Evolutionary conservation across 164 flowering plant genomes (phyloP).

Genomic region (Chloranthus sessilifolius): DNA sequence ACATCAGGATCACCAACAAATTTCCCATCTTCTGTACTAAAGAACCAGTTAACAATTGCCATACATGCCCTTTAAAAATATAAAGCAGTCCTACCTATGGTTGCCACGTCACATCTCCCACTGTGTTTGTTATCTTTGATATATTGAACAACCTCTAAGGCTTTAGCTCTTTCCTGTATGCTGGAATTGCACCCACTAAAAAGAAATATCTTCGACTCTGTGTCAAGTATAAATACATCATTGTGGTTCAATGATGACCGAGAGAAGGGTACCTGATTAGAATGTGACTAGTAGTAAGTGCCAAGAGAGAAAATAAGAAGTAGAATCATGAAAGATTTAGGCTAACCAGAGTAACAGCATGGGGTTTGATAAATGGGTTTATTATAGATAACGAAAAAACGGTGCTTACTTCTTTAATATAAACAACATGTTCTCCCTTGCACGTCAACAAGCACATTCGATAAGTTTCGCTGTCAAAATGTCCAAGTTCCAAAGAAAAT

Average conservation of each 20-base stretch:
- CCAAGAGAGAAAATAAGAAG: no score
- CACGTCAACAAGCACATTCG: constrained; percentile 42
- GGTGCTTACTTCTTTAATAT: constrained; percentile 62
- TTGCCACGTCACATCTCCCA: constrained; percentile 52
- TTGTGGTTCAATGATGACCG: constrained; percentile 64
- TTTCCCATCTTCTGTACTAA: constrained; percentile 64
- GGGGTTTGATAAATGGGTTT: no score
- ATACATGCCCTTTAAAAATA: constrained; percentile 1
- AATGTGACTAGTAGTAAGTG: constrained; percentile 1
- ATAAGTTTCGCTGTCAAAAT: constrained; percentile 29
- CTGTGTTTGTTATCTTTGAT: constrained; percentile 53
- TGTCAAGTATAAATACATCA: constrained; percentile 68
- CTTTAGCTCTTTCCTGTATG: constrained; percentile 71
- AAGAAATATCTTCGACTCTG: constrained; percentile 58
- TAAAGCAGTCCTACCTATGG: constrained; percentile 40
- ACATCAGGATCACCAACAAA: constrained; percentile 67
- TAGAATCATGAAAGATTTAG: no score
- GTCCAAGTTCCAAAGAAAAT: constrained; percentile 28
- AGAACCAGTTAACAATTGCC: constrained; percentile 8
- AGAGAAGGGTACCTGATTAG: constrained; percentile 54
- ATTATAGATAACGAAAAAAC: no score
- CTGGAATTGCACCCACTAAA: constrained; percentile 67
- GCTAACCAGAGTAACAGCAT: no score
- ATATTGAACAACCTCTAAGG: constrained; percentile 67
- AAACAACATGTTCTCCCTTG: constrained; percentile 64